Base-by-base conservation (phyloP, 2,329 filamentous ascomycete genomes). In the Fusarium coffeatum region DNA sequence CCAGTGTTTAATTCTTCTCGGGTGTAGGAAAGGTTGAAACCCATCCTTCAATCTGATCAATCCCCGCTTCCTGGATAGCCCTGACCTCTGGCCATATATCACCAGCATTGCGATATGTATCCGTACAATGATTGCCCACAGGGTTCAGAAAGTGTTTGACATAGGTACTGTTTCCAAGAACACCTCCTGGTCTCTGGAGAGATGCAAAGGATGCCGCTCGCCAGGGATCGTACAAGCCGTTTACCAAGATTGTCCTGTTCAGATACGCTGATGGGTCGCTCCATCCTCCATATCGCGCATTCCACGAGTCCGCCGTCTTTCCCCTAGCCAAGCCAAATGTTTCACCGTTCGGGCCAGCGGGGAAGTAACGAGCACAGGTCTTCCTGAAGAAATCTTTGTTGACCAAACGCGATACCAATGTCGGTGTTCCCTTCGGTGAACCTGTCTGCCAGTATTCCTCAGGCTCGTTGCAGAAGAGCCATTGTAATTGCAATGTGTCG, bases 361-460 rank as follows among this genome's bases (percentile, higher is more conserved):
- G 57, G n/a, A 60, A 60, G 16, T n/a, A 48, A 4, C 15, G 53
- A 5, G 20, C n/a, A 9, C 57, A 60, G 4, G 42, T 60, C 30
- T 60, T 60, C 25, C 41, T 48, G 15, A 60, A 58, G 18, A 40
- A 60, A 1, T 60, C 53, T 12, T 22, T 59, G 32, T 59, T 59
- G 15, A 60, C 32, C 18, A 60, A 4, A 10, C 57, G 42, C 18
- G 57, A 60, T 16, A 59, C 20, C 6, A 60, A 27, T 10, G 57
- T 60, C 3, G 42, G 54, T 5, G 42, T 48, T 27, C 32, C 32
- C 25, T 41, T 16, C 13, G 57, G 57, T 5, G 54, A 59, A 1
- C 57, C 57, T 6, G 57, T 58, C 40, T 59, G 57, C 57, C 57
- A 59, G 6, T 22, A 47, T 8, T 59, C 57, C 7, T 59, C 57